A percentile compares a stretch with the other conserved stretches of the same genome.
phyloP scores from a whole-genome alignment of 2,329 filamentous ascomycete species.

The Didymella exigua region DNA sequence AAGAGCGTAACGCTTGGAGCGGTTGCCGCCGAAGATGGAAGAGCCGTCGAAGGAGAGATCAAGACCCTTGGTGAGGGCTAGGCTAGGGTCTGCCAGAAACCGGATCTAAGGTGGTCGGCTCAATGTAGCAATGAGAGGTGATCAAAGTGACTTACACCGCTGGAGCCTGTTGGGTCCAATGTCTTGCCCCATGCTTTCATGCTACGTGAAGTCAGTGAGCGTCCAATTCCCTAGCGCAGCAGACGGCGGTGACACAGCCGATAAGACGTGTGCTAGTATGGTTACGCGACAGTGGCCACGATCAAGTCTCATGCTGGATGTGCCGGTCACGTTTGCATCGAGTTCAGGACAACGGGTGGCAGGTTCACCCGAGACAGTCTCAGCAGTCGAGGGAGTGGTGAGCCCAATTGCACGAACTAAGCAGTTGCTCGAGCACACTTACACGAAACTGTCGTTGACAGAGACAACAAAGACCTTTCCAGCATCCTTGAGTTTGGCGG shows the following conservation, averaged over 20 bases:
- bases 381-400: slow-evolving; percentile 12
- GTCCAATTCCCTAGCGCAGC: neutral
- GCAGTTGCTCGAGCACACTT: slow-evolving; percentile 48
- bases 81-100: slow-evolving; percentile 83
- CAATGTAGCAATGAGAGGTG: neutral
- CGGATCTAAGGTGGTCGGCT: slow-evolving; percentile 67
- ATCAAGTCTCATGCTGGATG: slow-evolving; percentile 14
- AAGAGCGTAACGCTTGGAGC: slow-evolving; percentile 87
- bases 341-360: slow-evolving; percentile 10
- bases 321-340: slow-evolving; percentile 22
- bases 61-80: slow-evolving; percentile 79
- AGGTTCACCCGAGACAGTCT: slow-evolving; percentile 23
- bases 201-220: slow-evolving; percentile 53
- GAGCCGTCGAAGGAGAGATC: slow-evolving; percentile 82
- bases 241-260: slow-evolving; percentile 2
- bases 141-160: slow-evolving; percentile 67
- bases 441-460: slow-evolving; percentile 96
- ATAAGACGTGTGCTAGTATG: slow-evolving; percentile 14
- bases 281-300: slow-evolving; percentile 12
- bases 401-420: neutral
- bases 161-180: slow-evolving; percentile 75
- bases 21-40: slow-evolving; percentile 78
- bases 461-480: slow-evolving; percentile 88
- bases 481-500: slow-evolving; percentile 76
- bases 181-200: slow-evolving; percentile 88